Evolutionary conservation across 345 rosid species (phyloP).

Genomic region (Arabis alpina): DNA sequence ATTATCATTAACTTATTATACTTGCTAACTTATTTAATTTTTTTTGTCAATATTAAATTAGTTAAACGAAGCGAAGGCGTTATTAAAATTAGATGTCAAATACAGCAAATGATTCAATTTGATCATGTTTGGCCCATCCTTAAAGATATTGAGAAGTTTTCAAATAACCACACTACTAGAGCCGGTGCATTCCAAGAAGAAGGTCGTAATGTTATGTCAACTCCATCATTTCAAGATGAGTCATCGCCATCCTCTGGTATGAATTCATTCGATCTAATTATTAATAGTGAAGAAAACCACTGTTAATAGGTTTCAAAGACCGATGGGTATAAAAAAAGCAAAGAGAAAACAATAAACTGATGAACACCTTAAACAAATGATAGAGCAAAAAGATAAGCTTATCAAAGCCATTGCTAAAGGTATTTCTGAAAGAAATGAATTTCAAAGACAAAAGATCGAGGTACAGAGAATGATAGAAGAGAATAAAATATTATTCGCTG

Average conservation of each 20-base stretch:
- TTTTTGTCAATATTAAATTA: not conserved
- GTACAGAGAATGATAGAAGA: not conserved
- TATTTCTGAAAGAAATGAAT: not conserved
- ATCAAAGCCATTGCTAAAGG: not conserved
- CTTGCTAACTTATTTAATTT: not conserved
- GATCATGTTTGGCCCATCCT: slow-evolving; percentile 10
- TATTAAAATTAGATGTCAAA: not conserved
- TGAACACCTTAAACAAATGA: not conserved
- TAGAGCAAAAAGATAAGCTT: not conserved
- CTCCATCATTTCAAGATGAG: slow-evolving; percentile 10
- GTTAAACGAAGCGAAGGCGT: not conserved
- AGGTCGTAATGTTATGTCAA: not conserved
- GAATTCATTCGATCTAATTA: slow-evolving; percentile 9
- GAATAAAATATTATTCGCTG: not conserved
- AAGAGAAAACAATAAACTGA: not conserved
- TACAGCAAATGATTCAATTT: not conserved
- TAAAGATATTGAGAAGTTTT: not conserved
- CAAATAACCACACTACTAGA: not conserved
- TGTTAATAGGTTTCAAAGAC: not conserved
- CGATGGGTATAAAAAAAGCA: not conserved
- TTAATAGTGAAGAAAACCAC: not conserved
- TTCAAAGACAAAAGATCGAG: not conserved
- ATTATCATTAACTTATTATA: not conserved
- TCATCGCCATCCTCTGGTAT: not conserved
- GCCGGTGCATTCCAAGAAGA: not conserved